Base-by-base conservation (phyloP, 1,284 basidiomycete genomes). In the Cutaneotrichosporon daszewskae region DNA sequence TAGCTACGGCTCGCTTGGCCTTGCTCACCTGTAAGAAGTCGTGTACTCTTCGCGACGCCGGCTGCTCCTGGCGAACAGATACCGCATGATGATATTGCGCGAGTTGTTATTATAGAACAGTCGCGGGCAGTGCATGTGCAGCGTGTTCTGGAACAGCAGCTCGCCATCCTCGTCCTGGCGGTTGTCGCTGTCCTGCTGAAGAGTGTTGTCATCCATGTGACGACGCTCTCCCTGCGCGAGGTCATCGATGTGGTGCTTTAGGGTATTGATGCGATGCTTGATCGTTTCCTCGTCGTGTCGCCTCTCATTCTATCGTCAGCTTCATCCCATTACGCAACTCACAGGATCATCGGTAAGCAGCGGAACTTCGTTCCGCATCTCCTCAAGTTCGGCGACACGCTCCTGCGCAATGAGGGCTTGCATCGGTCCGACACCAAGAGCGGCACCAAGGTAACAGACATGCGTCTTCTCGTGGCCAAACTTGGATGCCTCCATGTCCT, bases 381-480 rank as follows among this genome's bases (percentile, higher is more conserved):
- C 45, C 37, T 62, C 45, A 7, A 72, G 45, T 36, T 64, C 59
- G 4, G 41, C 37, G 14, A 66, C 61, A 10, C 89, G 80, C 16
- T 75, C 66, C 32, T 74, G 67, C 0, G 83, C 79, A 5, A 91
- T 73, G 25, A 74, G 72, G 25, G 82, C 76, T 63, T 91, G 87
- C n/a, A 85, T 77, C 47, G 79, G 72, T 3, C 79, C 76, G 16
- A 85, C 79, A 49, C 82, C 82, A 82, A 55, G 36, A 32, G 52
- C 48, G 51, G 80, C 78, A 3, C 85, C 85, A 29, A 92, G 77
- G 42, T 88, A 76, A 68, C 94, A 98, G 5, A 79, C 77, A 65
- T 98, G 94, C 1, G 86, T 84, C 45, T 80, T 71, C 66, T 98
- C 92, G 39, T 80, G 74, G 0, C 92, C 92, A 62, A 98, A 98